Percentiles rank a stretch among this genome's conserved stretches.
Evolutionary conservation across 495 filamentous ascomycete genomes (phyloP).

Genomic region (Penicillium odoratum): DNA sequence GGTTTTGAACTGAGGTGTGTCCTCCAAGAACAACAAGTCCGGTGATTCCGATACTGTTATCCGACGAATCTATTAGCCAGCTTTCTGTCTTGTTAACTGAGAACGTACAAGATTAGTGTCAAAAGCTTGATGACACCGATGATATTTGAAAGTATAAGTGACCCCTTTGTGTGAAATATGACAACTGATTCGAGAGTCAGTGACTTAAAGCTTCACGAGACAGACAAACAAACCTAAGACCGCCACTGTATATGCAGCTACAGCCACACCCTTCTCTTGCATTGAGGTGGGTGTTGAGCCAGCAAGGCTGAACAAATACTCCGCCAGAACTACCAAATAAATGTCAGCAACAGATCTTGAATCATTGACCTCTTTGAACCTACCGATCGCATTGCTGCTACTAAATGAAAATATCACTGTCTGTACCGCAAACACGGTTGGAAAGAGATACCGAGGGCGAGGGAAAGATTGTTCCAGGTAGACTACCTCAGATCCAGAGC

Average conservation of each 20-base stretch:
- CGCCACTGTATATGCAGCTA: constrained; percentile 59
- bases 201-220: neutral
- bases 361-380: neutral
- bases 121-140: constrained; percentile 57
- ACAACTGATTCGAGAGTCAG: constrained; percentile 34
- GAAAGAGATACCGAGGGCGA: constrained; percentile 60
- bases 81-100: constrained; percentile 8
- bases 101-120: constrained; percentile 52
- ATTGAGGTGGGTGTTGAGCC: constrained; percentile 50
- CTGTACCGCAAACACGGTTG: constrained; percentile 60
- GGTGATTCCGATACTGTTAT: constrained; percentile 50
- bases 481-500: constrained; percentile 64
- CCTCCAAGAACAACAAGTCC: constrained; percentile 63
- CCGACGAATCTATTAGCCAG: neutral
- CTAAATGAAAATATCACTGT: constrained; percentile 60
- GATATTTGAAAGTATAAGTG: constrained; percentile 53
- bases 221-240: constrained; percentile 31
- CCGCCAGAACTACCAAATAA: constrained; percentile 42
- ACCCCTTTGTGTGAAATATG: constrained; percentile 54
- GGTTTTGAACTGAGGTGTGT: constrained; percentile 54
- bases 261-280: constrained; percentile 63
- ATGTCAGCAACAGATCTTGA: neutral
- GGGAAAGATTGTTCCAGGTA: constrained; percentile 68
- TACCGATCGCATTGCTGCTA: constrained; percentile 58
- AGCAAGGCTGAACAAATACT: constrained; percentile 56